Conservation (phyloP, 257 asterid species). For the Plantago ovata region DNA sequence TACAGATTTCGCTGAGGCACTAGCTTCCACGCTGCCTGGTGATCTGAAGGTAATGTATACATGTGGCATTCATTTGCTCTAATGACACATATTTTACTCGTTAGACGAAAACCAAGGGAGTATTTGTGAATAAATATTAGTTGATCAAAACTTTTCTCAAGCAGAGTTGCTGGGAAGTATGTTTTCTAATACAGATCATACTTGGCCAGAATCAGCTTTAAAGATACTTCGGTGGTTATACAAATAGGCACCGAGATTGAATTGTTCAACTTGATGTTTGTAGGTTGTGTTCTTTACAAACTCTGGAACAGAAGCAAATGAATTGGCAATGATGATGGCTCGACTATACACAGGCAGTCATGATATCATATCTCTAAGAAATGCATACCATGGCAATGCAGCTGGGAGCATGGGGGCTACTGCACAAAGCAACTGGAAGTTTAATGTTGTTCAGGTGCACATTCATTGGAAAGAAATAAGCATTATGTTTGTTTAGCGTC, state of each 20-base stretch:
- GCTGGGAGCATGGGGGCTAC: conserved; percentile 74
- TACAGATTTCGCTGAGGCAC: conserved; percentile 72
- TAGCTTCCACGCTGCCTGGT: conserved; percentile 64
- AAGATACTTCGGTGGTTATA: neutral
- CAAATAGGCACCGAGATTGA: neutral
- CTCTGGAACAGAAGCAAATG: conserved; percentile 84
- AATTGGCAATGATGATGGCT: conserved; percentile 75
- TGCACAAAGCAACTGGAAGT: conserved; percentile 69
- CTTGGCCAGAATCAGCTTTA: neutral
- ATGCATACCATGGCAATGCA: conserved; percentile 76
- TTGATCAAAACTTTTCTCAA: no score
- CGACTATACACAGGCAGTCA: conserved; percentile 54
- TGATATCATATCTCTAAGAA: conserved; percentile 63
- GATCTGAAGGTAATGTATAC: conserved; percentile 53
- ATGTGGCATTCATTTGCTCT: neutral
- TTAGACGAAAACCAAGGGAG: no score
- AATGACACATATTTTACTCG: no score
- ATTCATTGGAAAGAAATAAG: neutral
- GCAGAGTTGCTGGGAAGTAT: no score
- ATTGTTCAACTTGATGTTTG: conserved; percentile 1
- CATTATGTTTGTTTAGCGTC: neutral
- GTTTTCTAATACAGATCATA: no score
- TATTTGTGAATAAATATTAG: no score
- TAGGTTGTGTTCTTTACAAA: conserved; percentile 75
- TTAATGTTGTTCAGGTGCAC: conserved; percentile 60